These are phyloP conservation scores for Lichtheimia corymbifera DNA, from an alignment of 371 early-diverging fungal genomes.

Conservation along the genomic window DNA sequence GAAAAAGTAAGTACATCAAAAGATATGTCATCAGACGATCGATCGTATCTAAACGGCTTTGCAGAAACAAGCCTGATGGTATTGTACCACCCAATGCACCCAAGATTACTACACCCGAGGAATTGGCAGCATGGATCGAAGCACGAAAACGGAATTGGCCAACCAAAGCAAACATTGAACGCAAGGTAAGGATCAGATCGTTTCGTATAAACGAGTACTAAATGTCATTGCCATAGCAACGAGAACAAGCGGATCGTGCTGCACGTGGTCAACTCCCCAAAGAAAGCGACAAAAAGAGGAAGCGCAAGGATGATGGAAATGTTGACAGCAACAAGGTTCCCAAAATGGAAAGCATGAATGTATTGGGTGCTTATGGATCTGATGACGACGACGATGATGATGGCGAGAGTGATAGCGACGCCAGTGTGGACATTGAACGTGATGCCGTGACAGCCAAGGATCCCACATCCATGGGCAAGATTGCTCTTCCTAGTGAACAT, in stretches of 20 bases:
- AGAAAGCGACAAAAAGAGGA: constrained; percentile 6
- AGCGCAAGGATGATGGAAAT: constrained; percentile 9
- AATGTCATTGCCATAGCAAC: constrained; percentile 11
- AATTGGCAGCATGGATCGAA: constrained; percentile 67
- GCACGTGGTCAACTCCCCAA: constrained; percentile 32
- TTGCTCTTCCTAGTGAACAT: constrained; percentile 32
- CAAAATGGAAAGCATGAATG: constrained; percentile 14
- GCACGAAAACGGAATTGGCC: constrained; percentile 72
- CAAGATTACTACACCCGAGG: constrained; percentile 59
- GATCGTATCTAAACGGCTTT: not conserved
- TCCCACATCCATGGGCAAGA: constrained; percentile 45
- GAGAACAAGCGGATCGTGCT: constrained; percentile 28
- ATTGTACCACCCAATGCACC: constrained; percentile 47
- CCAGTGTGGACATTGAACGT: constrained; percentile 46
- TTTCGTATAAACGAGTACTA: not conserved
- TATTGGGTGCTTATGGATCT: constrained; percentile 30
- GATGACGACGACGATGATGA: constrained; percentile 14
- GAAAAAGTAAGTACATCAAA: constrained; percentile 23
- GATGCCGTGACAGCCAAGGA: constrained; percentile 61
- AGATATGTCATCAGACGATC: not conserved
- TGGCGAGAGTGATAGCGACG: constrained; percentile 26
- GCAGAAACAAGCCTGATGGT: constrained; percentile 38
- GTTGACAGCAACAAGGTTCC: constrained; percentile 10
- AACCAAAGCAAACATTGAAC: constrained; percentile 54
- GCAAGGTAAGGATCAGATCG: constrained; percentile 42